Conservation (phyloP, 176 grass and related monocot species). For the Elymus sibiricus region DNA sequence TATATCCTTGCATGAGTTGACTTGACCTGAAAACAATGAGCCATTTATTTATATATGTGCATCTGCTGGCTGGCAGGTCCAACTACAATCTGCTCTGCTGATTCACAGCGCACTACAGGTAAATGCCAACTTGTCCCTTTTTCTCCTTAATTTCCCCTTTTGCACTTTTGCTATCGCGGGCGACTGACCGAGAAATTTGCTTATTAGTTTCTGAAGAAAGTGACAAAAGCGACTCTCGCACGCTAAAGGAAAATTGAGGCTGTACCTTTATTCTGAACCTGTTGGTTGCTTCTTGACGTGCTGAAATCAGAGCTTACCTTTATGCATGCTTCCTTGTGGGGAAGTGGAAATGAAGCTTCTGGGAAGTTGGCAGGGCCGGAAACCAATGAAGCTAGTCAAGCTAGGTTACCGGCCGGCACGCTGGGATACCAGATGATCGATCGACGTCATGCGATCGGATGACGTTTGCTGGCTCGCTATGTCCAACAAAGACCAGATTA, state of each 20-base stretch:
- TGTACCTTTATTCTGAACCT: not conserved
- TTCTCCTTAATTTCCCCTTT: not conserved
- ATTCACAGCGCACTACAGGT: not conserved
- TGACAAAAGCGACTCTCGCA: too few species aligned
- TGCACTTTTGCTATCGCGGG: too few species aligned
- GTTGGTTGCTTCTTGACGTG: not conserved
- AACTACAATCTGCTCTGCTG: not conserved
- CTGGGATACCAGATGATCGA: too few species aligned
- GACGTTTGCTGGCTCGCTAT: too few species aligned
- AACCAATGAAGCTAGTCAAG: not conserved
- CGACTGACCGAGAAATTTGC: too few species aligned
- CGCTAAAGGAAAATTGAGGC: too few species aligned
- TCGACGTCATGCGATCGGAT: too few species aligned
- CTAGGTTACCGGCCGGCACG: not conserved
- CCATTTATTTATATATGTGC: not conserved
- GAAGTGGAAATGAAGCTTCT: not conserved
- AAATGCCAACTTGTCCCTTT: not conserved
- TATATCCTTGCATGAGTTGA: too few species aligned
- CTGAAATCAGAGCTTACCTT: not conserved
- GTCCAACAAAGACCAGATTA: too few species aligned
- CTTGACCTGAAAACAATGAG: too few species aligned
- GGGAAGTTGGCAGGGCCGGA: not conserved
- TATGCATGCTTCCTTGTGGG: not conserved
- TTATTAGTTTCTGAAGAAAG: too few species aligned
- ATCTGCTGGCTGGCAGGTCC: not conserved